Percentiles rank a stretch among this genome's conserved stretches.
Evolutionary conservation across 306 rosid species (phyloP).

Genomic region (Cicer bijugum): DNA sequence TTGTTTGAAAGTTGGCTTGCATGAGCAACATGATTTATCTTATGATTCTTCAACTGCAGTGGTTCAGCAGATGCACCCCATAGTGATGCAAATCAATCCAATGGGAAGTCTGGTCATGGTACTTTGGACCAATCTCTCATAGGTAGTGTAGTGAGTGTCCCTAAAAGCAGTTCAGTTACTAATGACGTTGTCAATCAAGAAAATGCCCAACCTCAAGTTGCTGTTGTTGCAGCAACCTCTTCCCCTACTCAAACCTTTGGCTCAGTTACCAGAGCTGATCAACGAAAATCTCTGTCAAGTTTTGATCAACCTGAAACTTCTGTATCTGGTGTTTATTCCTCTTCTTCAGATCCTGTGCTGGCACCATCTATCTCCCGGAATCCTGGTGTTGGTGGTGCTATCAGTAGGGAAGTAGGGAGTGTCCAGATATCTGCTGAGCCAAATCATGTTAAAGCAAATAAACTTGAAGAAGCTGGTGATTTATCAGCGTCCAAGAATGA

Average conservation of each 20-base stretch:
- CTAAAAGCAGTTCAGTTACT: constrained; percentile 46
- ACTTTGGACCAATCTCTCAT: constrained; percentile 45
- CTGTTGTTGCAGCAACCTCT: constrained; percentile 47
- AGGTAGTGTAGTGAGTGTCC: constrained; percentile 37
- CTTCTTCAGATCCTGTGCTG: constrained; percentile 55
- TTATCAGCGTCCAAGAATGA: constrained; percentile 52
- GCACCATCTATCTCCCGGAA: constrained; percentile 44
- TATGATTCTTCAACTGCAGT: constrained; percentile 47
- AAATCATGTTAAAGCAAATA: constrained; percentile 48
- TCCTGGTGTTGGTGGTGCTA: constrained; percentile 41
- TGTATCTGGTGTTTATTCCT: constrained; percentile 46
- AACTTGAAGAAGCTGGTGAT: constrained; percentile 42
- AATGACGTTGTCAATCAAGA: constrained; percentile 47
- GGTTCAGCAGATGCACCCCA: constrained; percentile 54
- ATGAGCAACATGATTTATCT: constrained; percentile 23
- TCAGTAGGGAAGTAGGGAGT: constrained; percentile 50
- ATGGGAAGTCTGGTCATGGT: constrained; percentile 55
- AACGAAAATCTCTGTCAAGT: constrained; percentile 49
- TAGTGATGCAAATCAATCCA: constrained; percentile 55
- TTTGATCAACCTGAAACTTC: constrained; percentile 48
- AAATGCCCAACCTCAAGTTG: constrained; percentile 52
- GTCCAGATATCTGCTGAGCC: constrained; percentile 47
- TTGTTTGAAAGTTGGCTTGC: constrained; percentile 23
- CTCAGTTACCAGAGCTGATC: constrained; percentile 45
- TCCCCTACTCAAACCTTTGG: constrained; percentile 42